A percentile compares a stretch with the other conserved stretches of the same genome.
These are phyloP conservation scores for Pyronema omphalodes DNA, from an alignment of 495 filamentous ascomycete genomes.

Conservation along the genomic window DNA sequence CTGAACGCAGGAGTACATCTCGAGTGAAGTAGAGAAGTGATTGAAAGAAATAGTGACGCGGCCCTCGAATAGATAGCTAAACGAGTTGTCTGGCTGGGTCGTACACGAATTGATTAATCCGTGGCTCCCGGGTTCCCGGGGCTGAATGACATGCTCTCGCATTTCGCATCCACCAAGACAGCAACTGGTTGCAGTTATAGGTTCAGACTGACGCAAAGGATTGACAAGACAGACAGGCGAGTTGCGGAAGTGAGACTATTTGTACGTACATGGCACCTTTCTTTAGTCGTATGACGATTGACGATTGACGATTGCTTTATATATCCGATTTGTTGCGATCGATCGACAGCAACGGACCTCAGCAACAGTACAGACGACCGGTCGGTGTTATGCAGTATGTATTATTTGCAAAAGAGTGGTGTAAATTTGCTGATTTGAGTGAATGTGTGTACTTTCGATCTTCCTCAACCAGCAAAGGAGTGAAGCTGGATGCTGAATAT, in stretches of 20 bases:
- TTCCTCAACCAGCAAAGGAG: conserved; percentile 20
- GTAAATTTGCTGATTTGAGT: background rate
- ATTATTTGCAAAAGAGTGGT: background rate
- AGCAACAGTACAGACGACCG: no score
- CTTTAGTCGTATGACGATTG: background rate
- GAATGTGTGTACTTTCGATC: conserved; percentile 8
- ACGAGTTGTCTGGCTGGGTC: background rate
- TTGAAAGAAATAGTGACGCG: background rate
- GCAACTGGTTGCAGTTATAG: background rate
- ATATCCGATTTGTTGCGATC: background rate
- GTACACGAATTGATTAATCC: background rate
- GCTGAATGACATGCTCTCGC: background rate
- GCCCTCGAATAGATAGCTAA: background rate
- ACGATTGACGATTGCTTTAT: background rate
- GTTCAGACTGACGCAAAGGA: background rate
- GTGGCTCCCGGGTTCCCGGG: background rate
- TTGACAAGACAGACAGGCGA: no score
- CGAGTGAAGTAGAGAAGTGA: background rate
- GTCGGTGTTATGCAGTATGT: background rate
- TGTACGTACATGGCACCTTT: no score
- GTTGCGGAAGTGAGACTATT: no score
- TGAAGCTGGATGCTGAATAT: conserved; percentile 14
- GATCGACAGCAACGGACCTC: background rate
- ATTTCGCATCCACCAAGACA: background rate
- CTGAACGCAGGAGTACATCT: background rate